Conservation (phyloP, 257 asterid species). For the Fraxinus anomala region DNA sequence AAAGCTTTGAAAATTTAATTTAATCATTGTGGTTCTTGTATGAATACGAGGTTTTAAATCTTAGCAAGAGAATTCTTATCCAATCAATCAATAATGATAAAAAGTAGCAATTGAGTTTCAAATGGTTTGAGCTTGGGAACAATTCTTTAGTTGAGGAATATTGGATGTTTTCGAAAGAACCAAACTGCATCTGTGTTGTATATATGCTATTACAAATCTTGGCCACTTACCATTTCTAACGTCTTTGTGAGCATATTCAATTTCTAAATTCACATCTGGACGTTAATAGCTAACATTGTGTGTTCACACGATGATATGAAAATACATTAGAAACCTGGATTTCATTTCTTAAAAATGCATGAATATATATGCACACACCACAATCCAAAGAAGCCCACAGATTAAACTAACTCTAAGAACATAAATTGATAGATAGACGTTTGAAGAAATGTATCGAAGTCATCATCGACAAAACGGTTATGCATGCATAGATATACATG, state of each 20-base stretch:
- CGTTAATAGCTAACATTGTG: neutral
- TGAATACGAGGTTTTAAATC: neutral
- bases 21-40: neutral
- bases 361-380: neutral
- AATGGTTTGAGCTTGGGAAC: neutral
- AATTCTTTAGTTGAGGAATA: neutral
- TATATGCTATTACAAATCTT: neutral
- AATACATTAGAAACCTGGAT: neutral
- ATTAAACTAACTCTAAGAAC: neutral
- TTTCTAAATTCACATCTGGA: neutral
- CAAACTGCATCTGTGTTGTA: neutral
- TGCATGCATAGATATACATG: neutral
- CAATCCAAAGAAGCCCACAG: neutral
- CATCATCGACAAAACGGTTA: neutral
- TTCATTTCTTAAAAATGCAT: neutral
- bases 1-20: neutral
- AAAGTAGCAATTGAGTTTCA: neutral
- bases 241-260: neutral
- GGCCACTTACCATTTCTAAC: neutral
- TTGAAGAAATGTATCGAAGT: constrained; percentile 30
- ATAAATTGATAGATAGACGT: constrained; percentile 1
- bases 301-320: neutral
- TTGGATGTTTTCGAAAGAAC: neutral
- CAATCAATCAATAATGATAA: neutral
- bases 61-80: neutral